A percentile compares a stretch with the other conserved stretches of the same genome.
phyloP scores from a whole-genome alignment of 169 alveolate species.

The Cryptosporidium sp. region DNA sequence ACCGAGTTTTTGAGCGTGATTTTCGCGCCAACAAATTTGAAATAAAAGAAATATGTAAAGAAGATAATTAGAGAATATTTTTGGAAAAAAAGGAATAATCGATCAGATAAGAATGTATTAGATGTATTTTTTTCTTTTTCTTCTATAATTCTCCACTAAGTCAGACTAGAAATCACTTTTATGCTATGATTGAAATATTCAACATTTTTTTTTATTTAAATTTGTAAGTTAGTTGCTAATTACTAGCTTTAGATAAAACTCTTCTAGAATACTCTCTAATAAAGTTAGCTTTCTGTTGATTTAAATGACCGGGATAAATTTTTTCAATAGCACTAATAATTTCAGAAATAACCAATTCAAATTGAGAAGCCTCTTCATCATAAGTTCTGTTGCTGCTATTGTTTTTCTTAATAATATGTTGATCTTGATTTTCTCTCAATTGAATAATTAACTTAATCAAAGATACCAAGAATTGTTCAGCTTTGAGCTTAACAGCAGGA shows the following conservation, averaged over 20 bases:
- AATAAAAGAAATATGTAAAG: too few relatives aligned
- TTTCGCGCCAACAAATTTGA: too few relatives aligned
- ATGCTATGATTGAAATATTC: too few relatives aligned
- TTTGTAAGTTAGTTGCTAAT: neutral
- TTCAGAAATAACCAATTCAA: neutral
- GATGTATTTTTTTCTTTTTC: too few relatives aligned
- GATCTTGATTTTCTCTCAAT: neutral
- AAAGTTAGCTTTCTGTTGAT: neutral
- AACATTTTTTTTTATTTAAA: neutral
- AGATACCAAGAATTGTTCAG: conserved; percentile 22
- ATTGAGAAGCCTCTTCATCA: neutral
- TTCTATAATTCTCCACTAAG: too few relatives aligned
- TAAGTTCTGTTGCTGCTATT: too few relatives aligned
- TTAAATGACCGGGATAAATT: neutral
- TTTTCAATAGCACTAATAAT: neutral
- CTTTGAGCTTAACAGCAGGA: conserved; percentile 35
- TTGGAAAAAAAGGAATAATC: too few relatives aligned
- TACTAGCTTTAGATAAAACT: conserved; percentile 14
- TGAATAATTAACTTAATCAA: neutral
- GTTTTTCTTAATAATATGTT: too few relatives aligned
- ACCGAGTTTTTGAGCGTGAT: too few relatives aligned
- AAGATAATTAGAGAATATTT: too few relatives aligned
- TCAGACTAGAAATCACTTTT: too few relatives aligned
- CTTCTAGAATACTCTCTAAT: conserved; percentile 37
- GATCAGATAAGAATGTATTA: too few relatives aligned